These are phyloP conservation scores for Jackrogersella multiformis DNA, from an alignment of 495 filamentous ascomycete species.

Conservation along the genomic window DNA sequence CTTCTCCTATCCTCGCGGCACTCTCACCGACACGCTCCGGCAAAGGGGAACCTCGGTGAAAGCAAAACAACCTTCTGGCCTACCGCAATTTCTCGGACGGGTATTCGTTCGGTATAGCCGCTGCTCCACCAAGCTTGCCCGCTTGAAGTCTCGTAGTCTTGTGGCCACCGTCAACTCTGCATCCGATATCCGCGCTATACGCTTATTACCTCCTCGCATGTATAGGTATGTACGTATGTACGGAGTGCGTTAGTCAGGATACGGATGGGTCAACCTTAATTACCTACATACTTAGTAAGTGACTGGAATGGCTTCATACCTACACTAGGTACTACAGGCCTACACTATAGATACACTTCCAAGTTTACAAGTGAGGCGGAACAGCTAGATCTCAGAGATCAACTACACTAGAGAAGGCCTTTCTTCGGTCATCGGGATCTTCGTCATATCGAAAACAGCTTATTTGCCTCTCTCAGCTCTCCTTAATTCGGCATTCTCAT, in stretches of 20 bases:
- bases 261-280: slow-evolving; percentile 34
- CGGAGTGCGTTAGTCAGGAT: slow-evolving; percentile 32
- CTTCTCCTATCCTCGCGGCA: slow-evolving; percentile 19
- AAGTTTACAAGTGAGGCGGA: slow-evolving; percentile 12
- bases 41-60: slow-evolving; percentile 37
- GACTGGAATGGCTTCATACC: slow-evolving; percentile 8
- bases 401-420: slow-evolving; percentile 15
- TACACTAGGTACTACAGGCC: background rate
- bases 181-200: slow-evolving; percentile 29
- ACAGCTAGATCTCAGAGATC: slow-evolving; percentile 20
- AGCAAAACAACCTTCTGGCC: slow-evolving; percentile 26
- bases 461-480: slow-evolving; percentile 5
- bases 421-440: slow-evolving; percentile 42
- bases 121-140: slow-evolving; percentile 42
- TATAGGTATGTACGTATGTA: too few relatives aligned
- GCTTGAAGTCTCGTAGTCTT: slow-evolving; percentile 38
- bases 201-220: slow-evolving; percentile 22
- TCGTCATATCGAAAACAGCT: slow-evolving; percentile 23
- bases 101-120: slow-evolving; percentile 47
- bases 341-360: slow-evolving; percentile 4
- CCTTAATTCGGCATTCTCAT: slow-evolving; percentile 6
- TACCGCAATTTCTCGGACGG: slow-evolving; percentile 38
- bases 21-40: slow-evolving; percentile 42
- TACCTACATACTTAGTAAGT: too few relatives aligned
- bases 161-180: slow-evolving; percentile 36